phyloP scores from a whole-genome alignment of 768 basidiomycete genomes.

The Auriscalpium vulgare region DNA sequence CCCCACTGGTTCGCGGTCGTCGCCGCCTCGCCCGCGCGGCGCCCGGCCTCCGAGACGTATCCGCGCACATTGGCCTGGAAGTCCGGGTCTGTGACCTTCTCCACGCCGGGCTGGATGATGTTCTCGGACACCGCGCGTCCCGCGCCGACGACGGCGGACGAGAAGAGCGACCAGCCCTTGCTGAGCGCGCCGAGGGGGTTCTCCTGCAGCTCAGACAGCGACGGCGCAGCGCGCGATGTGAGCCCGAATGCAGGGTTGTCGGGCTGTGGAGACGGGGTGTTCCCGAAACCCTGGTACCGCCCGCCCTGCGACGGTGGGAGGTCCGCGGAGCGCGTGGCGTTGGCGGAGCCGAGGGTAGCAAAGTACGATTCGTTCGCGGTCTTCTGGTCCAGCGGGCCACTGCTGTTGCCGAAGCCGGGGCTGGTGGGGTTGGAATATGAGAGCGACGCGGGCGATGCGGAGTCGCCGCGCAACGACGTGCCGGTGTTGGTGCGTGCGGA shows the following conservation, averaged over 20 bases:
- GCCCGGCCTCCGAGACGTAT: constrained; percentile 64
- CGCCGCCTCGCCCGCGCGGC: constrained; percentile 53
- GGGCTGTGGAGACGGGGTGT: constrained; percentile 55
- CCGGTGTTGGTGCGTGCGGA: constrained; percentile 45
- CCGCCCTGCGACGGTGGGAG: constrained; percentile 93
- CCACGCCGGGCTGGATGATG: constrained; percentile 86
- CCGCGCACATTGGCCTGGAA: constrained; percentile 69
- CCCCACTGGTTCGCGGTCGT: constrained; percentile 70
- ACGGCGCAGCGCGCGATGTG: constrained; percentile 76
- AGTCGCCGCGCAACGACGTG: constrained; percentile 42
- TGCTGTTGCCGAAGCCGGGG: constrained; percentile 30
- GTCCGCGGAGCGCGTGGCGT: constrained; percentile 67
- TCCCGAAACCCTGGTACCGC: constrained; percentile 89
- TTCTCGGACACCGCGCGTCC: constrained; percentile 72
- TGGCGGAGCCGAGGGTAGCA: constrained; percentile 72
- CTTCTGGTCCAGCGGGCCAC: constrained; percentile 46
- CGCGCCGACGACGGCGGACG: constrained; percentile 75
- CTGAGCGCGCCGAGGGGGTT: constrained; percentile 79
- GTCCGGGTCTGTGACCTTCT: constrained; percentile 71
- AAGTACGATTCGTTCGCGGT: constrained; percentile 85
- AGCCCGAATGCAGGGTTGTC: constrained; percentile 63
- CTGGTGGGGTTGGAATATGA: constrained; percentile 24
- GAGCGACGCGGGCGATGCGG: constrained; percentile 43
- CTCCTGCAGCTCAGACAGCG: constrained; percentile 73
- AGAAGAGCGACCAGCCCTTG: constrained; percentile 97